phyloP scores from a whole-genome alignment of 495 filamentous ascomycete genomes.

The Trichoderma virens region DNA sequence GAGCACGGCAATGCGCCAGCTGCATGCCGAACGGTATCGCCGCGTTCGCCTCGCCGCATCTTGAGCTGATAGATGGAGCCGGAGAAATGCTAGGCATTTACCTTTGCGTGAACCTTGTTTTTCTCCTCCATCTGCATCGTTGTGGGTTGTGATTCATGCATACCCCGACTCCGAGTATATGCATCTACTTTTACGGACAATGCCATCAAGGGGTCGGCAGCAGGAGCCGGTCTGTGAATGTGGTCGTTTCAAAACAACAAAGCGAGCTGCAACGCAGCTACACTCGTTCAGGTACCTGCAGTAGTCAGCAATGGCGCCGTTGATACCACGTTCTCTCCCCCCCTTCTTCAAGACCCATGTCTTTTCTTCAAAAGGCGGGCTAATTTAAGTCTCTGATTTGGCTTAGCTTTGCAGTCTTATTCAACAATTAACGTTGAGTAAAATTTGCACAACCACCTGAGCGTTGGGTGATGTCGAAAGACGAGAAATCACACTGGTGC shows the following conservation, averaged over 20 bases:
- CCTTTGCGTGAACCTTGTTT: neutral
- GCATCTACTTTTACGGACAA: neutral
- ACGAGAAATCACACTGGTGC: neutral
- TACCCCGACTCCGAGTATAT: neutral
- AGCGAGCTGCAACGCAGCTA: too few relatives aligned
- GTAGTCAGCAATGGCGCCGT: too few relatives aligned
- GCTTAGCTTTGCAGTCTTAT: too few relatives aligned
- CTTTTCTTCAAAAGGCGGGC: too few relatives aligned
- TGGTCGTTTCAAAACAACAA: neutral
- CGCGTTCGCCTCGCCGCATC: constrained; percentile 7
- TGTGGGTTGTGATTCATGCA: neutral
- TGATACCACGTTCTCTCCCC: too few relatives aligned
- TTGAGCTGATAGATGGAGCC: constrained; percentile 8
- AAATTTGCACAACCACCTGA: neutral
- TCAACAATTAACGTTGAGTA: neutral
- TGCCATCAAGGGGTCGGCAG: neutral
- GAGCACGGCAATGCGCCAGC: constrained; percentile 1
- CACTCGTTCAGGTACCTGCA: too few relatives aligned
- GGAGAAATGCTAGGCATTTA: neutral
- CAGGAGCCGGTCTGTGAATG: neutral
- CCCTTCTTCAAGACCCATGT: too few relatives aligned
- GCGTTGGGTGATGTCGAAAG: too few relatives aligned
- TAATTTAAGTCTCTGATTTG: too few relatives aligned
- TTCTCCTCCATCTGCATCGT: neutral
- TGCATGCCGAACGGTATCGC: neutral